phyloP scores from a whole-genome alignment of 202 grass and related monocot genomes.

The Panicum hallii region DNA sequence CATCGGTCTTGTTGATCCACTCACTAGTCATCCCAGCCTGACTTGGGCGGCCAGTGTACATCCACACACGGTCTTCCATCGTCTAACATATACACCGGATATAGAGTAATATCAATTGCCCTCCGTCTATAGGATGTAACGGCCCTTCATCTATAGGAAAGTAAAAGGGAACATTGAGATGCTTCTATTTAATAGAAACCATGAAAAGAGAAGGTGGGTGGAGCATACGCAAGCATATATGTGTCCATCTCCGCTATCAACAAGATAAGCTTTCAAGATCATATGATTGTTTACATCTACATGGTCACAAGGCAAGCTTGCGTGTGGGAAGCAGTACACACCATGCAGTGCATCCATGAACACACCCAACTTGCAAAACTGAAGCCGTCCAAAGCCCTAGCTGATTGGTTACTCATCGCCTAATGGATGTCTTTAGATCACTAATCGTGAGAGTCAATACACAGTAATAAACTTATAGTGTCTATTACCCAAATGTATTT shows the following conservation, averaged over 20 bases:
- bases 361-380: conserved; percentile 29
- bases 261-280: conserved; percentile 29
- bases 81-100: too few species aligned
- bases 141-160: too few species aligned
- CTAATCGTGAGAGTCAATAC: not conserved
- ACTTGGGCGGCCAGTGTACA: too few species aligned
- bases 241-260: conserved; percentile 50
- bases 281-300: conserved; percentile 15
- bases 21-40: too few species aligned
- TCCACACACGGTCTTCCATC: too few species aligned
- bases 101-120: too few species aligned
- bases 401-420: conserved; percentile 21
- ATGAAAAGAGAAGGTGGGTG: too few species aligned
- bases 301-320: conserved; percentile 23
- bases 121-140: too few species aligned
- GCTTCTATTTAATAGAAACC: too few species aligned
- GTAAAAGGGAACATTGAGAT: too few species aligned
- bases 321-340: not conserved
- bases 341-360: conserved; percentile 7
- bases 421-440: conserved; percentile 19
- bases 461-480: not conserved
- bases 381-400: not conserved
- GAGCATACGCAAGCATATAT: too few species aligned
- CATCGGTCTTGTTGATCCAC: too few species aligned
- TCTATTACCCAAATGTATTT: conserved; percentile 14